Percentiles rank a stretch among this genome's conserved stretches.
phyloP scores from a whole-genome alignment of 2,329 filamentous ascomycete genomes.

The Ceratocystis lukuohia region DNA sequence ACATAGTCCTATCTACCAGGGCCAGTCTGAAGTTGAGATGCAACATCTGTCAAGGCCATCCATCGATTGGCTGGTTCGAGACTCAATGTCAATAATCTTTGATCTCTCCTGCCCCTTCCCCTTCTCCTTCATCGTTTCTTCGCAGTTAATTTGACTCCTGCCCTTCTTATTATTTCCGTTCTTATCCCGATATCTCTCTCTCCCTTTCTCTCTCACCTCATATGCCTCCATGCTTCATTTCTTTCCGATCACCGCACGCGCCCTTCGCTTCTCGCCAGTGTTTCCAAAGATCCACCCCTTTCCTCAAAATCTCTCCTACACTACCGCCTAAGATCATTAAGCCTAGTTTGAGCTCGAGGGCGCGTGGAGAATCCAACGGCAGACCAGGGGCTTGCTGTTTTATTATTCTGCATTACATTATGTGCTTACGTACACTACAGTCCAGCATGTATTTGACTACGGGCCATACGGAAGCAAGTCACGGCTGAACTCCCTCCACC shows the following conservation, averaged over 20 bases:
- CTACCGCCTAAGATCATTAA: not conserved
- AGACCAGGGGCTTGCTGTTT: too few relatives aligned
- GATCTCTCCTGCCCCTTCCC: not conserved
- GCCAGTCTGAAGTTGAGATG: too few relatives aligned
- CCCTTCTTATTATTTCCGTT: not conserved
- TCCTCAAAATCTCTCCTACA: conserved; percentile 1
- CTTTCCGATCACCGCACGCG: conserved; percentile 4
- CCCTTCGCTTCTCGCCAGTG: conserved; percentile 8
- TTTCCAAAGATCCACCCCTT: conserved; percentile 7
- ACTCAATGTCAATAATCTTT: too few relatives aligned
- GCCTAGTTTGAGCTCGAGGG: not conserved
- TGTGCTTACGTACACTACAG: too few relatives aligned
- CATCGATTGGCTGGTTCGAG: too few relatives aligned
- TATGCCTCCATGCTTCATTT: not conserved
- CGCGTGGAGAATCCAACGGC: too few relatives aligned
- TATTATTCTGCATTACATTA: too few relatives aligned
- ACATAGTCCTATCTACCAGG: too few relatives aligned
- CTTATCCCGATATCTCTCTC: not conserved
- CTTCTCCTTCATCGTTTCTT: not conserved
- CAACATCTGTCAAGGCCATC: too few relatives aligned
- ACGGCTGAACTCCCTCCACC: too few relatives aligned
- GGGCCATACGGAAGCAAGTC: too few relatives aligned
- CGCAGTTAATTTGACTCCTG: not conserved
- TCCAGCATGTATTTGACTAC: too few relatives aligned
- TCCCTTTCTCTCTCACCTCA: not conserved